Percentiles rank a stretch among this genome's conserved stretches.
phyloP scores from a whole-genome alignment of 805 yeast genomes.

The Babjeviella inositovora region DNA sequence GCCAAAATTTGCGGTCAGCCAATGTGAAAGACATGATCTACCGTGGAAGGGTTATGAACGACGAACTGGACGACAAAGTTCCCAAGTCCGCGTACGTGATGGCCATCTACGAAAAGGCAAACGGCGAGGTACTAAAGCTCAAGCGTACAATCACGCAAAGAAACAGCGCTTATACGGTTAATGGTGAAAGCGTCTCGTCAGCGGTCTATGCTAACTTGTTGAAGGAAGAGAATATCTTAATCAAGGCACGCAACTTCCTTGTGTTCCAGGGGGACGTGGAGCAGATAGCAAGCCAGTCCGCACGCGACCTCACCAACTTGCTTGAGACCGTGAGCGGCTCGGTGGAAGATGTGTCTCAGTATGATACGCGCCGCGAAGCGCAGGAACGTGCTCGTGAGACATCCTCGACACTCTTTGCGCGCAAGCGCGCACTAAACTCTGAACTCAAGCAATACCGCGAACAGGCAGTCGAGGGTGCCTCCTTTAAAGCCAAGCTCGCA shows the following conservation, averaged over 20 bases:
- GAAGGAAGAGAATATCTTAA: constrained; percentile 65
- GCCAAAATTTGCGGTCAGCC: constrained; percentile 60
- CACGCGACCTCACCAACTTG: constrained; percentile 54
- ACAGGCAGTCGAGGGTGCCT: constrained; percentile 57
- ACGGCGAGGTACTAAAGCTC: constrained; percentile 41
- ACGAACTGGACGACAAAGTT: constrained; percentile 12
- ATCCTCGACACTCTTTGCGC: constrained; percentile 47
- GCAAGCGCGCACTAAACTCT: constrained; percentile 51
- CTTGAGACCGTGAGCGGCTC: constrained; percentile 83
- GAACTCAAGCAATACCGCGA: constrained; percentile 69
- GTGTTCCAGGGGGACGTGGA: constrained; percentile 98
- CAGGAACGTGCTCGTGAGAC: constrained; percentile 49
- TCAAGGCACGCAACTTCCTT: constrained; percentile 79
- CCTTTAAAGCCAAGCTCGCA: constrained; percentile 36
- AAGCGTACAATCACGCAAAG: constrained; percentile 54
- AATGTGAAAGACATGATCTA: constrained; percentile 66
- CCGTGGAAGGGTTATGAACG: constrained; percentile 37
- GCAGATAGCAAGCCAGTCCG: constrained; percentile 76
- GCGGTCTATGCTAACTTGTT: constrained; percentile 48
- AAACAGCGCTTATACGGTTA: constrained; percentile 49
- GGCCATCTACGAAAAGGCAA: constrained; percentile 54
- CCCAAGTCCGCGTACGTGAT: constrained; percentile 55
- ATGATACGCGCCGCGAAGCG: constrained; percentile 45
- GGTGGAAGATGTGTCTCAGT: constrained; percentile 45
- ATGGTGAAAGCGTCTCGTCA: constrained; percentile 43